phyloP scores from a whole-genome alignment of 176 grass and related monocot genomes.

The Aegilops tauschii region DNA sequence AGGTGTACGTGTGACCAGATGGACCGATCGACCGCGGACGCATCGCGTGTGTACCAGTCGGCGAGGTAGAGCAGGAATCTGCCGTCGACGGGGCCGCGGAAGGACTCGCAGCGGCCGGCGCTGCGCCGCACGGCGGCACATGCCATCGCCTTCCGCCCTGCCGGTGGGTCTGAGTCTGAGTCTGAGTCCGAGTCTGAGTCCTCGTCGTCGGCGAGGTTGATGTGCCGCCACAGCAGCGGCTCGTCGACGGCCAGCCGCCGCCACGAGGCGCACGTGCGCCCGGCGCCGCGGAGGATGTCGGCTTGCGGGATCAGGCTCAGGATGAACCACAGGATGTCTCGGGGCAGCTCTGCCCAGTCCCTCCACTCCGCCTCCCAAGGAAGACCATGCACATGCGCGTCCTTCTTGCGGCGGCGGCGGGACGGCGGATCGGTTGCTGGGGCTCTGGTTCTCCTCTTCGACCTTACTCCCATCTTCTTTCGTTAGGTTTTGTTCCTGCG shows the following conservation, averaged over 20 bases:
- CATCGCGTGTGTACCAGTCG: neutral
- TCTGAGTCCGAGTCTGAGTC: neutral
- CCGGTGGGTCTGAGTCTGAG: neutral
- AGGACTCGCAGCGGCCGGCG: neutral
- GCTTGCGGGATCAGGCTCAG: neutral
- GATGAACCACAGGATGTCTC: neutral
- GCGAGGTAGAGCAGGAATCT: neutral
- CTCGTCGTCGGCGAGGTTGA: neutral
- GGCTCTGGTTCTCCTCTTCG: neutral
- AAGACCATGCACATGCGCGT: neutral
- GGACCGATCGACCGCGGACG: neutral
- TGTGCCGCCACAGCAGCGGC: neutral
- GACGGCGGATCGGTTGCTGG: neutral
- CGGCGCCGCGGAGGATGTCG: neutral
- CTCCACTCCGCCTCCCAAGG: neutral
- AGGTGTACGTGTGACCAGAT: too few relatives aligned
- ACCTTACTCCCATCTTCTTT: neutral
- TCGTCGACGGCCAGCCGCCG: neutral
- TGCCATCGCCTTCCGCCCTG: neutral
- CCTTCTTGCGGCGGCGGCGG: neutral
- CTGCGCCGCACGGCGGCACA: neutral
- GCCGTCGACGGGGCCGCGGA: neutral
- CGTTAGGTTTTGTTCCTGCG: neutral
- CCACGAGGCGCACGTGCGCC: neutral
- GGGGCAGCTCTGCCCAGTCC: neutral